phyloP scores from a whole-genome alignment of 106 monocot genomes.

The Chionographis japonica region DNA sequence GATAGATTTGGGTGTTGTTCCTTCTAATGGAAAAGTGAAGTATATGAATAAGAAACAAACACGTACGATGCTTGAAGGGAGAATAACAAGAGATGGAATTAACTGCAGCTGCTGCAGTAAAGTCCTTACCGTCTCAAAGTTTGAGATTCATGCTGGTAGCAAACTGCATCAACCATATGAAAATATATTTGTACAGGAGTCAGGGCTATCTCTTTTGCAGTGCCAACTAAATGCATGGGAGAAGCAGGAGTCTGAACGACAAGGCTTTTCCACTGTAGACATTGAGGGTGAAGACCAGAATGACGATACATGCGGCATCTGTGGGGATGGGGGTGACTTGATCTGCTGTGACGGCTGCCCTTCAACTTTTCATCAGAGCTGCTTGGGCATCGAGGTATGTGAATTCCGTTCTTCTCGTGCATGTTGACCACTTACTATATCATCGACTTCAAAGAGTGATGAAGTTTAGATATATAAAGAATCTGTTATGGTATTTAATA shows the following conservation, averaged over 20 bases:
- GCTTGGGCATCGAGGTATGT: slow-evolving; percentile 75
- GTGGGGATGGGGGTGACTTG: slow-evolving; percentile 90
- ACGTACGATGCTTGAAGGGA: slow-evolving; percentile 25
- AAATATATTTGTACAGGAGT: slow-evolving; percentile 52
- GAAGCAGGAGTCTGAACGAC: slow-evolving; percentile 35
- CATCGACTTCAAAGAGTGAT: too few species aligned
- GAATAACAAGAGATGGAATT: slow-evolving; percentile 77
- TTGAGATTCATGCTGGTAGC: slow-evolving; percentile 90
- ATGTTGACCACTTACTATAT: too few species aligned
- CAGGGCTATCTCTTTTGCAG: slow-evolving; percentile 47
- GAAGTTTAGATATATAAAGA: too few species aligned
- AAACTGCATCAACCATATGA: slow-evolving; percentile 54
- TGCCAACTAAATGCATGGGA: slow-evolving; percentile 72
- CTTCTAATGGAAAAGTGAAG: slow-evolving; percentile 55
- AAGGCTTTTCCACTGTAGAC: slow-evolving; percentile 35
- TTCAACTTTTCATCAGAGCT: slow-evolving; percentile 74
- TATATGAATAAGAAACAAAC: slow-evolving; percentile 48
- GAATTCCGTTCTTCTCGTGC: not conserved
- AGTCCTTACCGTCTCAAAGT: slow-evolving; percentile 47
- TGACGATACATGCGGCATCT: slow-evolving; percentile 91
- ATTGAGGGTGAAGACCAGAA: slow-evolving; percentile 57
- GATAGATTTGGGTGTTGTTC: slow-evolving; percentile 57
- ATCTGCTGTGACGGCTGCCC: slow-evolving; percentile 87
- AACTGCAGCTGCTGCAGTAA: slow-evolving; percentile 71
- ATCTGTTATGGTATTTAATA: too few species aligned